Evolutionary conservation across 805 yeast genomes (phyloP).

Genomic region (Yarrowia keelungensis): DNA sequence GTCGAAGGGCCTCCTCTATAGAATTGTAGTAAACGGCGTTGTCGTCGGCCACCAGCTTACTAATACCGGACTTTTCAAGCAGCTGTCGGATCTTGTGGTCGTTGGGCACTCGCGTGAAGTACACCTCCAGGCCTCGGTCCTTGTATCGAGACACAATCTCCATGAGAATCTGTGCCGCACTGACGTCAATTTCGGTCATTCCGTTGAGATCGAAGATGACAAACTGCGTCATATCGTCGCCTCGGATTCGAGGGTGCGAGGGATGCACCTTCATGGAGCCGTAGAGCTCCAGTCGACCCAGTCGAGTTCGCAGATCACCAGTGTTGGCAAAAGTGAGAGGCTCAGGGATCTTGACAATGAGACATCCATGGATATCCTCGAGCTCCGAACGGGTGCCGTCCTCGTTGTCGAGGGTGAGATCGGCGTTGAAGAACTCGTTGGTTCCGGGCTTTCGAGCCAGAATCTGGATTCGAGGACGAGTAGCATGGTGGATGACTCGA

Average conservation of each 20-base stretch:
- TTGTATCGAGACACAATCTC: conserved; percentile 66
- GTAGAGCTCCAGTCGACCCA: conserved; percentile 73
- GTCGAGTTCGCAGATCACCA: conserved; percentile 71
- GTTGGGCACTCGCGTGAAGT: conserved; percentile 66
- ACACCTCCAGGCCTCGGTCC: conserved; percentile 62
- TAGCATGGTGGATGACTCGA: conserved; percentile 79
- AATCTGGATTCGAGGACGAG: conserved; percentile 83
- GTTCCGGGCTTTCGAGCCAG: conserved; percentile 72
- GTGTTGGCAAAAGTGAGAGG: conserved; percentile 89
- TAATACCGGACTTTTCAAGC: conserved; percentile 64
- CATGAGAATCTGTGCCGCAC: conserved; percentile 74
- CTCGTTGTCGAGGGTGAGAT: conserved; percentile 54
- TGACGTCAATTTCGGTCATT: conserved; percentile 79
- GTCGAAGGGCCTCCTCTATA: conserved; percentile 62
- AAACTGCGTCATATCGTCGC: conserved; percentile 57
- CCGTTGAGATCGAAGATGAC: conserved; percentile 82
- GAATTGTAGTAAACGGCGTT: conserved; percentile 54
- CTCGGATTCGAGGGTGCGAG: conserved; percentile 63
- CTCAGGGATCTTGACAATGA: conserved; percentile 83
- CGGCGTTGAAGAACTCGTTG: conserved; percentile 72
- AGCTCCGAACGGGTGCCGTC: conserved; percentile 45
- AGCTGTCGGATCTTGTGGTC: conserved; percentile 57
- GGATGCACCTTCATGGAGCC: conserved; percentile 82
- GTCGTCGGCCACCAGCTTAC: conserved; percentile 47
- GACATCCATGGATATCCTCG: conserved; percentile 69